phyloP scores from a whole-genome alignment of 176 grass and related monocot species.

The Avena eriantha region DNA sequence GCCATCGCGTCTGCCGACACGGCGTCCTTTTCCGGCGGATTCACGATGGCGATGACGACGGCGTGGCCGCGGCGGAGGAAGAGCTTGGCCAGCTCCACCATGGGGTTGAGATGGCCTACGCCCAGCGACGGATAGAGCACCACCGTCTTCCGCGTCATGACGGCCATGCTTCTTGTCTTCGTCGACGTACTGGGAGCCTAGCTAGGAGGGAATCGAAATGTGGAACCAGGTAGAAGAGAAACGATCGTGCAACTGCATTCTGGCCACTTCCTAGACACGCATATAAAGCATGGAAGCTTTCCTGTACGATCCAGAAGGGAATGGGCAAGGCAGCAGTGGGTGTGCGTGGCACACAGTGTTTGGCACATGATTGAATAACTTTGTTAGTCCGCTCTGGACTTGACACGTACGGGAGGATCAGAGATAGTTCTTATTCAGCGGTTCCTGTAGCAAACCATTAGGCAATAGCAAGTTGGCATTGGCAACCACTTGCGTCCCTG shows the following conservation, averaged over 20 bases:
- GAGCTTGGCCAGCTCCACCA: constrained; percentile 64
- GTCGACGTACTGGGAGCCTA: not conserved
- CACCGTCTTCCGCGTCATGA: constrained; percentile 49
- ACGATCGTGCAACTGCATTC: not conserved
- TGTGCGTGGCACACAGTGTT: not conserved
- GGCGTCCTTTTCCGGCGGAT: constrained; percentile 31
- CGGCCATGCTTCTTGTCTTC: not conserved
- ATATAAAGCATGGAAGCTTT: not conserved
- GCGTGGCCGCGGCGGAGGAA: constrained; percentile 44
- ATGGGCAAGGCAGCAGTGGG: not conserved
- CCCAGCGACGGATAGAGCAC: constrained; percentile 63
- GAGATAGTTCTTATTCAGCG: not conserved
- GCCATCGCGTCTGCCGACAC: constrained; percentile 34
- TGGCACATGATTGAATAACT: not conserved
- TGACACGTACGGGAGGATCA: not conserved
- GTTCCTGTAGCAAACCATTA: not conserved
- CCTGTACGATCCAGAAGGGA: not conserved
- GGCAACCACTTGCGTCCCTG: not conserved
- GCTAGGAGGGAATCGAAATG: not conserved
- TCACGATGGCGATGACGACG: constrained; percentile 50
- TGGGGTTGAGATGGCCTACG: constrained; percentile 65
- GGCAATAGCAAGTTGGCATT: not conserved
- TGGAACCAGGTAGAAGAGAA: not conserved
- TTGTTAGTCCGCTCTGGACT: not conserved
- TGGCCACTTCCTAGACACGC: not conserved